Percentiles rank a stretch among this genome's conserved stretches.
Evolutionary conservation across 306 rosid genomes (phyloP).

Genomic region (cucumber (Cucumis sativus)): Cucumber_9930_V3 NC_026656.2:16045501-16046000

Average conservation of each 20-base stretch:
- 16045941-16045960: slow-evolving; percentile 12
- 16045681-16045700: slow-evolving; percentile 12
- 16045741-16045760: neutral
- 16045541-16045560: slow-evolving; percentile 29
- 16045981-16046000: slow-evolving; percentile 12
- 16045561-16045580: slow-evolving; percentile 24
- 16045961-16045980: slow-evolving; percentile 34
- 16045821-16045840: slow-evolving; percentile 29
- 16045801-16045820: slow-evolving; percentile 29
- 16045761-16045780: slow-evolving; percentile 22
- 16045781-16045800: slow-evolving; percentile 22
- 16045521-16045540: slow-evolving; percentile 27
- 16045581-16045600: slow-evolving; percentile 40
- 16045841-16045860: slow-evolving; percentile 36
- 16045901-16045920: slow-evolving; percentile 10
- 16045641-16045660: slow-evolving; percentile 10
- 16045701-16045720: slow-evolving; percentile 39
- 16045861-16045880: slow-evolving; percentile 30
- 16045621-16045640: slow-evolving; percentile 4
- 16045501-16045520: slow-evolving; percentile 17
- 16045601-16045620: slow-evolving; percentile 26
- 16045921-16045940: slow-evolving; percentile 10
- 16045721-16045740: slow-evolving; percentile 3
- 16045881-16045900: slow-evolving; percentile 4
- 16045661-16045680: slow-evolving; percentile 8